phyloP scores from a whole-genome alignment of 2,329 filamentous ascomycete genomes.

The Tolypocladium ovalisporum region DNA sequence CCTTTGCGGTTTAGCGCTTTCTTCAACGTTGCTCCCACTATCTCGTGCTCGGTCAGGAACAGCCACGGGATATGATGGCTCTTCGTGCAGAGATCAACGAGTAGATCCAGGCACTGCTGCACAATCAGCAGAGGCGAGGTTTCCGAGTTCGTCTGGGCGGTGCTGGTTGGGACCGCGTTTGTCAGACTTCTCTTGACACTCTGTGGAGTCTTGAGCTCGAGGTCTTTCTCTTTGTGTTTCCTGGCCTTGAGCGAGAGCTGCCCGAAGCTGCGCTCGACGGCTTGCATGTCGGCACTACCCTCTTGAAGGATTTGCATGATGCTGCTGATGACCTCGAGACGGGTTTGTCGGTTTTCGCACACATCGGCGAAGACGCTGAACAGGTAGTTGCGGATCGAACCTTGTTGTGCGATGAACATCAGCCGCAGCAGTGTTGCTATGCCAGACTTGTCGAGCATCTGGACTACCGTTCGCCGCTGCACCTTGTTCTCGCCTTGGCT shows the following conservation, averaged over 20 bases:
- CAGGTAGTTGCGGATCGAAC: slow-evolving; percentile 71
- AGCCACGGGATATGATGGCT: slow-evolving; percentile 83
- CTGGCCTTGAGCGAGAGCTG: slow-evolving; percentile 87
- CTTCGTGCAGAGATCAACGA: slow-evolving; percentile 73
- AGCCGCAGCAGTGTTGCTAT: slow-evolving; percentile 93
- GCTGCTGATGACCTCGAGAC: slow-evolving; percentile 86
- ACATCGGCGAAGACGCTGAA: slow-evolving; percentile 84
- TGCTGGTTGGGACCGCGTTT: slow-evolving; percentile 33
- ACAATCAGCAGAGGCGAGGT: slow-evolving; percentile 91
- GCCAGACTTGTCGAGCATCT: slow-evolving; percentile 94
- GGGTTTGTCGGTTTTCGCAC: slow-evolving; percentile 92
- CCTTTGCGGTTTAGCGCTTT: slow-evolving; percentile 69
- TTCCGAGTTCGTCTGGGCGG: slow-evolving; percentile 59
- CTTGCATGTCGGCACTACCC: slow-evolving; percentile 83
- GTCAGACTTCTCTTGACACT: slow-evolving; percentile 65
- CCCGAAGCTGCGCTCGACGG: slow-evolving; percentile 90
- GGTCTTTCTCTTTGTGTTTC: slow-evolving; percentile 55
- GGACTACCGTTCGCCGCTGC: slow-evolving; percentile 72
- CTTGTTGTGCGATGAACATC: slow-evolving; percentile 94
- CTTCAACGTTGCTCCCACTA: slow-evolving; percentile 63
- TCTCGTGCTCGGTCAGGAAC: slow-evolving; percentile 89
- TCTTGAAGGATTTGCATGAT: slow-evolving; percentile 91
- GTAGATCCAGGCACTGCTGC: slow-evolving; percentile 81
- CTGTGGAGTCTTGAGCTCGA: slow-evolving; percentile 65
- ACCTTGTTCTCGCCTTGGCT: slow-evolving; percentile 47